Conservation (phyloP, 768 basidiomycete genomes). For the Boletus subparvulus region DNA sequence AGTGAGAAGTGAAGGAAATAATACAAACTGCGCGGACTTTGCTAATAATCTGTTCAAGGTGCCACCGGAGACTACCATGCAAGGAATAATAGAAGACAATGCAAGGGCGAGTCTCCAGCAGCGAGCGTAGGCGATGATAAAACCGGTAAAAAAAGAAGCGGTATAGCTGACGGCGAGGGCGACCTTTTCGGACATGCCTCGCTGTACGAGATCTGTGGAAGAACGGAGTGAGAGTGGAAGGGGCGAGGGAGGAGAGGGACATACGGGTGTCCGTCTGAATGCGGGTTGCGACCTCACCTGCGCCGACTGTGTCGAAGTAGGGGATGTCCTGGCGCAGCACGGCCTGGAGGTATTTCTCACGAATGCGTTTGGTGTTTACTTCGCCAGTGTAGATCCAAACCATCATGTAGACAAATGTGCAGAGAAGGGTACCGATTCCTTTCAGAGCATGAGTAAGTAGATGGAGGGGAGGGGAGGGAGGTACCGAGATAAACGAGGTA, state of each 20-base stretch:
- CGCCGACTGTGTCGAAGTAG: slow-evolving; percentile 88
- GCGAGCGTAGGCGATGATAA: slow-evolving; percentile 65
- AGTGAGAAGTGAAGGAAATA: neutral
- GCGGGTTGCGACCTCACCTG: slow-evolving; percentile 91
- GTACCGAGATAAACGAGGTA: slow-evolving; percentile 69
- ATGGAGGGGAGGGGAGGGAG: slow-evolving; percentile 14
- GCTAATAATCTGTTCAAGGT: slow-evolving; percentile 70
- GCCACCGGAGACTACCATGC: slow-evolving; percentile 71
- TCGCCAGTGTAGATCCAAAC: slow-evolving; percentile 78
- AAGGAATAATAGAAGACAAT: slow-evolving; percentile 77
- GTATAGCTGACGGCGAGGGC: slow-evolving; percentile 65
- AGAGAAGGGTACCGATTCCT: slow-evolving; percentile 76
- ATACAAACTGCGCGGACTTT: slow-evolving; percentile 61
- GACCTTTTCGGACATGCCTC: slow-evolving; percentile 90
- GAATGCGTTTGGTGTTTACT: slow-evolving; percentile 75
- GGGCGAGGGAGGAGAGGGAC: slow-evolving; percentile 19
- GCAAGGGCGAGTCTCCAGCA: slow-evolving; percentile 85
- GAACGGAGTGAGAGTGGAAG: neutral
- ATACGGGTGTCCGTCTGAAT: slow-evolving; percentile 86
- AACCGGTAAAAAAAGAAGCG: slow-evolving; percentile 76
- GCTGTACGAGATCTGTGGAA: slow-evolving; percentile 75
- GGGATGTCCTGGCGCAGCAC: slow-evolving; percentile 84
- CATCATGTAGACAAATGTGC: slow-evolving; percentile 72
- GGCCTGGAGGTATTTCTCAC: slow-evolving; percentile 78
- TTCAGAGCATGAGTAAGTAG: neutral